Evolutionary conservation across 2,329 filamentous ascomycete species (phyloP).

Genomic region (Trichoderma harzianum): DNA sequence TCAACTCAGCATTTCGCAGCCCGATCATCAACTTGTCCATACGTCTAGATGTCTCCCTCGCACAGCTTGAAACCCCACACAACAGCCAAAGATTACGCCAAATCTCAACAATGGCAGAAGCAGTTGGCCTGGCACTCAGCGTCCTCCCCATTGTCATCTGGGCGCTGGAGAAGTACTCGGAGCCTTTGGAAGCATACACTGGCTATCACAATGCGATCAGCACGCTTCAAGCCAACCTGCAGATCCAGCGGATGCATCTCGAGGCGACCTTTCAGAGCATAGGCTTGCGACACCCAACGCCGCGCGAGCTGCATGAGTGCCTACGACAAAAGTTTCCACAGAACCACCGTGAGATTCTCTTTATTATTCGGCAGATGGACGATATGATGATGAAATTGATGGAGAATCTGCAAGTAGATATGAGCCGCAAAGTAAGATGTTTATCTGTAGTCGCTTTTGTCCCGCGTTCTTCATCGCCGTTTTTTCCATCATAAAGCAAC

Average conservation of each 20-base stretch:
- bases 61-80: background rate
- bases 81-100: background rate
- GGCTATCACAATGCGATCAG: constrained; percentile 7
- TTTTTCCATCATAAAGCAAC: background rate
- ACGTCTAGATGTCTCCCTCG: background rate
- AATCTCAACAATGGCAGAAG: constrained; percentile 2
- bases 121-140: constrained; percentile 2
- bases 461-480: background rate
- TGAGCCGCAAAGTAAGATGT: background rate
- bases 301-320: constrained; percentile 8
- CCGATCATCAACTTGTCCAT: background rate
- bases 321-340: constrained; percentile 4
- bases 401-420: constrained; percentile 5
- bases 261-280: constrained; percentile 11
- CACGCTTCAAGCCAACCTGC: constrained; percentile 13
- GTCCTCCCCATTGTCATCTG: constrained; percentile 13
- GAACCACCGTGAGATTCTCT: background rate
- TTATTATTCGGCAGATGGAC: constrained; percentile 11
- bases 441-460: background rate
- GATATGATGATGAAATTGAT: constrained; percentile 6
- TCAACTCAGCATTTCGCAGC: background rate
- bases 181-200: constrained; percentile 11
- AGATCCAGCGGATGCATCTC: constrained; percentile 15
- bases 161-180: constrained; percentile 15
- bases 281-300: constrained; percentile 4